Evolutionary conservation across 176 grass and related monocot species (phyloP).

Genomic region (Cocos nucifera): DNA sequence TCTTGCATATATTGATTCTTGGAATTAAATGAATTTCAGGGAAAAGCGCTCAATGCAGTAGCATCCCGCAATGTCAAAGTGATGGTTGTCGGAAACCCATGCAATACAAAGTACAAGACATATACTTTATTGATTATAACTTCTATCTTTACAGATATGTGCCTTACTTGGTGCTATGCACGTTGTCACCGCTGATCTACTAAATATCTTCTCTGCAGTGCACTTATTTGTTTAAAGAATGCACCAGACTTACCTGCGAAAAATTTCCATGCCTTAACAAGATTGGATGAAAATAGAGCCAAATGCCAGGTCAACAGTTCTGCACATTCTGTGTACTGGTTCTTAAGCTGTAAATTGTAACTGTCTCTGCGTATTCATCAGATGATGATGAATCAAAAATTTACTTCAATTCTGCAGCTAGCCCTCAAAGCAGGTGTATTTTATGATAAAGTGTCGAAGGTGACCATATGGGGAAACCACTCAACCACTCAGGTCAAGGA

Average conservation of each 20-base stretch:
- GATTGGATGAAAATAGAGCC: slow-evolving; percentile 98
- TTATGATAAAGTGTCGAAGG: slow-evolving; percentile 94
- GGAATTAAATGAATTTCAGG: slow-evolving; percentile 34
- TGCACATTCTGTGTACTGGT: slow-evolving; percentile 6
- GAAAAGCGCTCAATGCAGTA: slow-evolving; percentile 90
- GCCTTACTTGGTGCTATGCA: too few relatives aligned
- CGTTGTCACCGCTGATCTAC: slow-evolving; percentile 6
- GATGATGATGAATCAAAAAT: too few relatives aligned
- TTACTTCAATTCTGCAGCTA: slow-evolving; percentile 34
- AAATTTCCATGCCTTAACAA: slow-evolving; percentile 85
- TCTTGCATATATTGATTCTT: too few relatives aligned
- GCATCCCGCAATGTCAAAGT: slow-evolving; percentile 83
- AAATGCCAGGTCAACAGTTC: slow-evolving; percentile 72
- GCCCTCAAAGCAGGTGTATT: slow-evolving; percentile 95
- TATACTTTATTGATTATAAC: too few relatives aligned
- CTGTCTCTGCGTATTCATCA: too few relatives aligned
- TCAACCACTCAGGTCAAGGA: slow-evolving; percentile 87
- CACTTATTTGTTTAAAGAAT: slow-evolving; percentile 93
- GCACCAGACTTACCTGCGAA: slow-evolving; percentile 76
- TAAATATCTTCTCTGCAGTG: slow-evolving; percentile 33
- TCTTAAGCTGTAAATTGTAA: neutral
- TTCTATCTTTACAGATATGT: too few relatives aligned
- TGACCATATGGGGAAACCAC: slow-evolving; percentile 99
- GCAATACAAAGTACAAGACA: slow-evolving; percentile 79
- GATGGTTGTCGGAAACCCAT: slow-evolving; percentile 85